Base-by-base conservation (phyloP, 2,329 filamentous ascomycete genomes). In the Pleochaeta shiraiana region DNA sequence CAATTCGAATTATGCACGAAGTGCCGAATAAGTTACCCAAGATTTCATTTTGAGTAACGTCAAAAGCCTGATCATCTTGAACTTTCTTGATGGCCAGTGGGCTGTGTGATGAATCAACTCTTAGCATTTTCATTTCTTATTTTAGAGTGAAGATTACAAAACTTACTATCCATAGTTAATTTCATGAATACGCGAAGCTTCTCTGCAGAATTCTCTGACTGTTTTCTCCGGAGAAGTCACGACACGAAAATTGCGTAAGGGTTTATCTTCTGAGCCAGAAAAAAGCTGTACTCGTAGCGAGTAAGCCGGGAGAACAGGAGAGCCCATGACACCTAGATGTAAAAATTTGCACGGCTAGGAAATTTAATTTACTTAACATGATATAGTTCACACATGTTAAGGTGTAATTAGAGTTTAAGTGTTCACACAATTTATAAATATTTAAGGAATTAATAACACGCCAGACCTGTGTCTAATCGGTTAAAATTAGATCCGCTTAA, bases 231-330 rank as follows among this genome's bases (percentile, higher is more conserved):
- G 70, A 16, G 67, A 68, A 24, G 68, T 69, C 19, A 70, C 68
- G 9, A 73, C 71, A 19, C 71, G 68, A 64, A 72, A 73, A 55
- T 67, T 69, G 30, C 71, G 69, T 33, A 70, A 66, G 55, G 70
- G 70, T 39, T 68, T 68, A 64, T 71, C 70, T 6, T 24, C 63
- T 14, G 64, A 62, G 34, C 37, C 55, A 65, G 68, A 63, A 64
- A 70, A 72, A 39, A 72, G 70, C 66, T 72, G 69, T 45, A 72
- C 71, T 66, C 69, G 65, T 11, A 72, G 70, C n/a, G 70, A 72
- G 60, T 69, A 72, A 34, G 65, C 68, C 3, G 70, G 67, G 4
- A 69, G 66, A 37, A 64, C 43, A 28, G 71, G 70, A 62, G 71
- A 69, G 2, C 66, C 66, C 68, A 72, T 72, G n/a, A n/a, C n/a